Evolutionary conservation across 1,284 basidiomycete species (phyloP).

Genomic region (Ceraceosorus guamensis): DNA sequence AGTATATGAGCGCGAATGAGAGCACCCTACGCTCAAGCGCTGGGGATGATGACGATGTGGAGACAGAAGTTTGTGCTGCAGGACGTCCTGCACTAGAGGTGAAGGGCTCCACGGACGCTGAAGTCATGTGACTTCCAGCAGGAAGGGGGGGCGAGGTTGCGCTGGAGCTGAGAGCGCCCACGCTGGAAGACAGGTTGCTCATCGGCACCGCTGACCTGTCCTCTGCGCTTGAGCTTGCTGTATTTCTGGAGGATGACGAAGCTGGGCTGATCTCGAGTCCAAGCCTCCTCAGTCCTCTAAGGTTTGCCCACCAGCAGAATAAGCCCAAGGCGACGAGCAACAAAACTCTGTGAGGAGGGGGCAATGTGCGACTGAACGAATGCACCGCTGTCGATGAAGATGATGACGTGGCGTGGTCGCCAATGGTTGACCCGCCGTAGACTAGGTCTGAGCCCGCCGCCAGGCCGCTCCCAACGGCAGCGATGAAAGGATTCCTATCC

Average conservation of each 20-base stretch:
- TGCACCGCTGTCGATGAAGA: not conserved
- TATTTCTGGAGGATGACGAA: slow-evolving; percentile 11
- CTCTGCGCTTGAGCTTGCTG: slow-evolving; percentile 11
- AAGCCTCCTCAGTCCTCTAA: slow-evolving; percentile 22
- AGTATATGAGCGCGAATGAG: slow-evolving; percentile 20
- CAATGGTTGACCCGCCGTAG: not conserved
- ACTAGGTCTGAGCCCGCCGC: too few species aligned
- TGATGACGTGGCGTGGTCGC: too few species aligned
- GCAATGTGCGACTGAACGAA: slow-evolving; percentile 34
- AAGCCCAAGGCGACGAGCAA: slow-evolving; percentile 28
- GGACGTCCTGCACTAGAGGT: slow-evolving; percentile 8
- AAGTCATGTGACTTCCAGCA: too few species aligned
- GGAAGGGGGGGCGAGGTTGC: too few species aligned
- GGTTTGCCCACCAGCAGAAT: slow-evolving; percentile 32
- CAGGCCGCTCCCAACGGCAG: too few species aligned
- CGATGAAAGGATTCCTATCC: too few species aligned
- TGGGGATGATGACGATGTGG: not conserved
- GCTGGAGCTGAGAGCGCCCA: too few species aligned
- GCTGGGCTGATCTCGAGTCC: slow-evolving; percentile 33
- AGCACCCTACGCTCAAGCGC: slow-evolving; percentile 6
- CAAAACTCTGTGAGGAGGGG: slow-evolving; percentile 42
- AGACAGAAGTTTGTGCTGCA: not conserved
- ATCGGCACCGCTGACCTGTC: too few species aligned
- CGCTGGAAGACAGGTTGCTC: too few species aligned
- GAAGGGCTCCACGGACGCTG: not conserved